phyloP scores from a whole-genome alignment of 108 stramenopile species.

The Nannochloropsis gaditana region DNA sequence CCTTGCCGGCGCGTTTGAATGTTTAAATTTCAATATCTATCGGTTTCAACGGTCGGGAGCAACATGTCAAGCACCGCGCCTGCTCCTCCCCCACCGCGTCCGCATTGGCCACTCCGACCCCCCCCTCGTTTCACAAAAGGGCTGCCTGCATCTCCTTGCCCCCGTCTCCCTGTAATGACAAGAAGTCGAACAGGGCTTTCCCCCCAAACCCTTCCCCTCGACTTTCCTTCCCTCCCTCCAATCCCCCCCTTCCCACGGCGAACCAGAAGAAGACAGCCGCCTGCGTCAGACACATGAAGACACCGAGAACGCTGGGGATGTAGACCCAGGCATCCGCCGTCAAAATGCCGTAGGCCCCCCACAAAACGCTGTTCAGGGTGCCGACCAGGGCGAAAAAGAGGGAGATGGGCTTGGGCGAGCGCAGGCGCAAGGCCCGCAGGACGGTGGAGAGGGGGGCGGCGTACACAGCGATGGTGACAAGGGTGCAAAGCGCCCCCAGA shows the following conservation, averaged over 20 bases:
- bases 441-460: constrained; percentile 5
- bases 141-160: background rate
- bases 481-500: background rate
- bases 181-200: background rate
- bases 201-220: background rate
- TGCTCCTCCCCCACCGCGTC: background rate
- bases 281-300: background rate
- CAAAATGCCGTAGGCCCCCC: background rate
- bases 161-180: background rate
- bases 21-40: no score
- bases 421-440: background rate
- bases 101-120: background rate
- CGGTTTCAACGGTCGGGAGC: no score
- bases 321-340: background rate
- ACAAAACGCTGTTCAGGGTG: background rate
- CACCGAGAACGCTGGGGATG: background rate
- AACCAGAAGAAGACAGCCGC: constrained; percentile 11
- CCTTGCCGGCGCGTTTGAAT: no score
- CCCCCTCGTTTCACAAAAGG: background rate
- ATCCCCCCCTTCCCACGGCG: constrained; percentile 8
- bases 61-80: background rate
- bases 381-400: background rate
- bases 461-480: background rate
- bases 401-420: background rate
- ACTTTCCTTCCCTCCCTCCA: constrained; percentile 19